A percentile compares a stretch with the other conserved stretches of the same genome.
Evolutionary conservation across 2,329 filamentous ascomycete genomes (phyloP).

Genomic region (Chaetomiaceae sp.): DNA sequence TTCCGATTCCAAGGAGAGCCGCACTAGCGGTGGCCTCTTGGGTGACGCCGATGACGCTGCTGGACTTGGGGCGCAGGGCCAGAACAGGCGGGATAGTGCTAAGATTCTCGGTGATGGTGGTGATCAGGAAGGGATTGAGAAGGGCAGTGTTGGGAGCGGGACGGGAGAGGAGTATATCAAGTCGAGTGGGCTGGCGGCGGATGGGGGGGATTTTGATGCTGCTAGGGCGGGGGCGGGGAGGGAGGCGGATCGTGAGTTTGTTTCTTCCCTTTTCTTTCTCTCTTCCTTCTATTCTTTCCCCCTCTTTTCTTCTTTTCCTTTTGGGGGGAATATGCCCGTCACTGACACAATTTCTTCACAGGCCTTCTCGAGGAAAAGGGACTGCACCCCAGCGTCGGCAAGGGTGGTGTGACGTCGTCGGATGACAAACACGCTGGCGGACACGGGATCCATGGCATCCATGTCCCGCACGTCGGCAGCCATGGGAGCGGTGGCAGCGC

Average conservation of each 20-base stretch:
- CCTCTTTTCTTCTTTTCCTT: not conserved
- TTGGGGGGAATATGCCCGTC: too few relatives aligned
- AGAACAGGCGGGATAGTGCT: conserved; percentile 7
- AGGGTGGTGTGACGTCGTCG: conserved; percentile 8
- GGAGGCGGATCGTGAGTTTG: conserved; percentile 60
- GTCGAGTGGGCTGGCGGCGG: conserved; percentile 53
- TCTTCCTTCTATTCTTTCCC: too few relatives aligned
- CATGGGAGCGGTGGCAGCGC: not conserved
- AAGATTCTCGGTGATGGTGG: conserved; percentile 8
- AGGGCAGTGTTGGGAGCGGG: too few relatives aligned
- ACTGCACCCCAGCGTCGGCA: conserved; percentile 30
- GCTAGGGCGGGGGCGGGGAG: conserved; percentile 57
- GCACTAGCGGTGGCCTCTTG: not conserved
- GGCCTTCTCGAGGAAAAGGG: conserved; percentile 52
- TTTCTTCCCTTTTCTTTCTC: not conserved
- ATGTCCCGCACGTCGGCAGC: conserved; percentile 11
- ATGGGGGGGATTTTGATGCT: conserved; percentile 65
- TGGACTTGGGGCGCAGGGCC: not conserved
- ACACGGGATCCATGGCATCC: too few relatives aligned
- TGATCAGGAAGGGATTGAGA: too few relatives aligned
- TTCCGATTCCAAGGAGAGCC: not conserved
- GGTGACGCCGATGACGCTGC: not conserved
- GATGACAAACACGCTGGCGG: conserved; percentile 9
- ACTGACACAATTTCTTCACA: too few relatives aligned
- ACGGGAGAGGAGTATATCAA: conserved; percentile 55